Evolutionary conservation across 352 stramenopile species (phyloP).

Genomic region (Globisporangium apiculatum): DNA sequence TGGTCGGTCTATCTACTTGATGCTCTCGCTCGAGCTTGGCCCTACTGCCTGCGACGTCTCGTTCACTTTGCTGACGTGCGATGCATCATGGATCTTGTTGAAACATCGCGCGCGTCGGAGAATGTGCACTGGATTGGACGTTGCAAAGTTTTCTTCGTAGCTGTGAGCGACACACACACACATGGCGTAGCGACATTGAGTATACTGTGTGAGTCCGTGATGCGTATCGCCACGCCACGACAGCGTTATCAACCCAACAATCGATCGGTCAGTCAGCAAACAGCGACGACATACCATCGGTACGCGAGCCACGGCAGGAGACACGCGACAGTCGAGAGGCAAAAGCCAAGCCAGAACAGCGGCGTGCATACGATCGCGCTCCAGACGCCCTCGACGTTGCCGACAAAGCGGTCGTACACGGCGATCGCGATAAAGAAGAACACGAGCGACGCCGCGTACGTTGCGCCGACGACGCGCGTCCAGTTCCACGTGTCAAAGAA

Average conservation of each 20-base stretch:
- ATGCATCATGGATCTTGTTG: constrained; percentile 70
- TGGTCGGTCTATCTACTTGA: constrained; percentile 5
- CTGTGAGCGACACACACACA: constrained; percentile 14
- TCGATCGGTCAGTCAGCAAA: too few species aligned
- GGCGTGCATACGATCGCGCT: constrained; percentile 19
- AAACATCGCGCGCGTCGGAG: constrained; percentile 56
- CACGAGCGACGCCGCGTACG: constrained; percentile 43
- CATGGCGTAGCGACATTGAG: too few species aligned
- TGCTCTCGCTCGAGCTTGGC: constrained; percentile 2
- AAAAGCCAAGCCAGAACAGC: constrained; percentile 61
- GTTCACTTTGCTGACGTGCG: constrained; percentile 20
- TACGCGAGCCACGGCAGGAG: constrained; percentile 56
- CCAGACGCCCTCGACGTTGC: constrained; percentile 46
- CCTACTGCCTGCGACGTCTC: constrained; percentile 9
- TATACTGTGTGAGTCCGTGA: too few species aligned
- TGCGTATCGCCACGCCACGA: too few species aligned
- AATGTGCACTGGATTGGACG: constrained; percentile 67
- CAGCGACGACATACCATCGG: constrained; percentile 35
- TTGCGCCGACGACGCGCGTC: constrained; percentile 33
- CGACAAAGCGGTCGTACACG: constrained; percentile 46
- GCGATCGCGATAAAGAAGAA: constrained; percentile 40
- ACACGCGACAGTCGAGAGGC: constrained; percentile 30
- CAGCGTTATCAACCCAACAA: too few species aligned
- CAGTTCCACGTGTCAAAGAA: constrained; percentile 79
- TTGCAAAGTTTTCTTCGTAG: constrained; percentile 70